Conservation (phyloP, 208 protist genomes). For the Wallacemonas sp. region DNA sequence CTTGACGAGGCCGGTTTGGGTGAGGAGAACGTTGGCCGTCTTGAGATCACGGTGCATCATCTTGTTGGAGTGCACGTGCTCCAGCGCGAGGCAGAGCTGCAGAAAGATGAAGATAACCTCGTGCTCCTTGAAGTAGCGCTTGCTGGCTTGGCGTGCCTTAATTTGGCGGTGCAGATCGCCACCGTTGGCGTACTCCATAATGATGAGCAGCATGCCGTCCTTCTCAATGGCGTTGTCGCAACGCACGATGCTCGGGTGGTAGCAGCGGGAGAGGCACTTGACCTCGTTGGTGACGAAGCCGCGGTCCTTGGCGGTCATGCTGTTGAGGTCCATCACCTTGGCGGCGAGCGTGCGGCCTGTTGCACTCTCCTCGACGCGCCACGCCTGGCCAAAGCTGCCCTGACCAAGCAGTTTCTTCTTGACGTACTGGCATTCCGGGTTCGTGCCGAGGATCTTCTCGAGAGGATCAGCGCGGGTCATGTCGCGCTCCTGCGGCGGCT, state of each 20-base stretch:
- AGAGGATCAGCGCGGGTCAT: conserved; percentile 43
- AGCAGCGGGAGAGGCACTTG: conserved; percentile 82
- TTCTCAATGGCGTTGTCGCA: conserved; percentile 65
- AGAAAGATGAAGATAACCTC: conserved; percentile 82
- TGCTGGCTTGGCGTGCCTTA: conserved; percentile 49
- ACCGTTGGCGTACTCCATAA: conserved; percentile 86
- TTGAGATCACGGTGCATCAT: conserved; percentile 90
- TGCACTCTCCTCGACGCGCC: conserved; percentile 76
- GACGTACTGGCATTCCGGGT: conserved; percentile 64
- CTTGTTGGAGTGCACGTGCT: conserved; percentile 81
- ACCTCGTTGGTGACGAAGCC: conserved; percentile 91
- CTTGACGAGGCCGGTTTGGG: conserved; percentile 77
- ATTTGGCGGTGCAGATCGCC: conserved; percentile 84
- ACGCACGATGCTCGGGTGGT: conserved; percentile 91
- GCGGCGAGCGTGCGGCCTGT: conserved; percentile 78
- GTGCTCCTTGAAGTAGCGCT: conserved; percentile 75
- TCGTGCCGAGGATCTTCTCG: conserved; percentile 69
- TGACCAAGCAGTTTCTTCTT: conserved; percentile 92
- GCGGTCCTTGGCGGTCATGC: conserved; percentile 86
- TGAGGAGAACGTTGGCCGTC: conserved; percentile 85
- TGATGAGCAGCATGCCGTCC: conserved; percentile 69
- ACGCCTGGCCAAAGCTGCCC: conserved; percentile 91
- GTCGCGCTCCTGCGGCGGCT: conserved; percentile 50
- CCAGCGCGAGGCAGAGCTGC: conserved; percentile 76
- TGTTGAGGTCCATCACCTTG: conserved; percentile 87